Conservation (phyloP, 768 basidiomycete genomes). For the Hygrophorus pudorinus region DNA sequence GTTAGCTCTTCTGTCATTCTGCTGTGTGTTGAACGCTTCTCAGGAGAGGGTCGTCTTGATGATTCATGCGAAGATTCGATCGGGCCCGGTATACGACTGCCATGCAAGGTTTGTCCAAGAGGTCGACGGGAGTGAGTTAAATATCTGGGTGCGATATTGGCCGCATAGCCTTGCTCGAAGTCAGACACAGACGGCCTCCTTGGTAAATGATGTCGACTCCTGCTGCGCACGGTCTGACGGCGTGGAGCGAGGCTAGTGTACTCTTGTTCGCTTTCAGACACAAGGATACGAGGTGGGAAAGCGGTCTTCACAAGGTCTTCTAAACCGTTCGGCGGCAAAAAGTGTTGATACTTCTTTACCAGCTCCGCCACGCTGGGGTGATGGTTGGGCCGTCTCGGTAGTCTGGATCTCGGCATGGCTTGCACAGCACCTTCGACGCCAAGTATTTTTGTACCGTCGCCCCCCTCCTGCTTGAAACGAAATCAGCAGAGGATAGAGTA, state of each 20-base stretch:
- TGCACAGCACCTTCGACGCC: constrained; percentile 17
- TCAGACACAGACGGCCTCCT: constrained; percentile 67
- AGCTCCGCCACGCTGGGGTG: constrained; percentile 75
- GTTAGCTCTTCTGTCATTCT: constrained; percentile 25
- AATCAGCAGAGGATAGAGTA: neutral
- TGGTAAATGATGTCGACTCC: constrained; percentile 39
- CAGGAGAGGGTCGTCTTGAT: constrained; percentile 64
- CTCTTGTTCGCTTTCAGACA: constrained; percentile 82
- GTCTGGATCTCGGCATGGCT: constrained; percentile 34
- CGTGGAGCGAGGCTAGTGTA: constrained; percentile 28
- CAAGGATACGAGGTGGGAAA: constrained; percentile 42
- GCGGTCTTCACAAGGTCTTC: constrained; percentile 67
- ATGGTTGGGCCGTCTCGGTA: constrained; percentile 49
- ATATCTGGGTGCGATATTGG: constrained; percentile 79
- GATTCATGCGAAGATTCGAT: constrained; percentile 42
- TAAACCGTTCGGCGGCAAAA: constrained; percentile 60
- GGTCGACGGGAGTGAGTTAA: constrained; percentile 45
- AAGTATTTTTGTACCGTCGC: neutral
- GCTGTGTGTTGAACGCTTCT: constrained; percentile 40
- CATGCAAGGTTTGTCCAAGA: constrained; percentile 21
- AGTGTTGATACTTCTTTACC: constrained; percentile 74
- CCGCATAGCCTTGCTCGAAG: constrained; percentile 86
- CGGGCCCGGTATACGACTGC: constrained; percentile 47
- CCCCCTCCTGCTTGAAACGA: neutral
- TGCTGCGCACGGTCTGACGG: constrained; percentile 34